Evolutionary conservation across 1,284 basidiomycete genomes (phyloP).

Genomic region (Apiotrichum mycotoxinovorans): DNA sequence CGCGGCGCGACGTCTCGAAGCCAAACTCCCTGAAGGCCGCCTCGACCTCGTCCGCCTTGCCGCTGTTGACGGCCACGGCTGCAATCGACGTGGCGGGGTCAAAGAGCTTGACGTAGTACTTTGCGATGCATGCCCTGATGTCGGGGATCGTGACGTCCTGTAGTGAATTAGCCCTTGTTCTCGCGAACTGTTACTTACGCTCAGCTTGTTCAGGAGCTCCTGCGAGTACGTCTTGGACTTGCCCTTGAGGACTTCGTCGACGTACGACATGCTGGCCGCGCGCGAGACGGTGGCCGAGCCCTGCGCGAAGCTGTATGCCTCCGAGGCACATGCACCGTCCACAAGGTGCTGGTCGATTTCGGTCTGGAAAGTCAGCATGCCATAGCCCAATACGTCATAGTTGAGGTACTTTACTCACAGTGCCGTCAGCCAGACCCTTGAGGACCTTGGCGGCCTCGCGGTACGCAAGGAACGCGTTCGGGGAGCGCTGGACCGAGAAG

Average conservation of each 20-base stretch:
- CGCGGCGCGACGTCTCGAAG: slow-evolving; percentile 71
- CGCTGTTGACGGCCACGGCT: slow-evolving; percentile 75
- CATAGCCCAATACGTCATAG: too few species aligned
- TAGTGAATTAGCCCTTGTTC: neutral
- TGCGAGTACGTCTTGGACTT: slow-evolving; percentile 69
- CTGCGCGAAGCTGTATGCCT: slow-evolving; percentile 79
- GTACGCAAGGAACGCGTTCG: slow-evolving; percentile 80
- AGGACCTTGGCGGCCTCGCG: slow-evolving; percentile 74
- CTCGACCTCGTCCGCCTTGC: slow-evolving; percentile 71
- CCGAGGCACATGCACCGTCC: slow-evolving; percentile 86
- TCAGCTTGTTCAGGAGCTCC: slow-evolving; percentile 68
- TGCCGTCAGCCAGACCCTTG: slow-evolving; percentile 68
- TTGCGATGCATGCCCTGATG: slow-evolving; percentile 64
- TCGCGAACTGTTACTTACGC: slow-evolving; percentile 18
- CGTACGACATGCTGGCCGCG: slow-evolving; percentile 76
- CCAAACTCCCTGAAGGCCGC: slow-evolving; percentile 64
- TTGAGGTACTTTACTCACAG: slow-evolving; percentile 67
- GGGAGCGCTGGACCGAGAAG: slow-evolving; percentile 82
- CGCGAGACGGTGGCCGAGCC: slow-evolving; percentile 76
- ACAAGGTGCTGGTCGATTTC: slow-evolving; percentile 75
- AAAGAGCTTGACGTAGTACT: slow-evolving; percentile 85
- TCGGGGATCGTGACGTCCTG: slow-evolving; percentile 72
- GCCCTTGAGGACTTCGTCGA: slow-evolving; percentile 79
- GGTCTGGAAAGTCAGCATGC: slow-evolving; percentile 61
- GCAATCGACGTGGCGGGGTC: slow-evolving; percentile 71